Base-by-base conservation (phyloP, 1,284 basidiomycete species). In the Veloboletus limbatus region DNA sequence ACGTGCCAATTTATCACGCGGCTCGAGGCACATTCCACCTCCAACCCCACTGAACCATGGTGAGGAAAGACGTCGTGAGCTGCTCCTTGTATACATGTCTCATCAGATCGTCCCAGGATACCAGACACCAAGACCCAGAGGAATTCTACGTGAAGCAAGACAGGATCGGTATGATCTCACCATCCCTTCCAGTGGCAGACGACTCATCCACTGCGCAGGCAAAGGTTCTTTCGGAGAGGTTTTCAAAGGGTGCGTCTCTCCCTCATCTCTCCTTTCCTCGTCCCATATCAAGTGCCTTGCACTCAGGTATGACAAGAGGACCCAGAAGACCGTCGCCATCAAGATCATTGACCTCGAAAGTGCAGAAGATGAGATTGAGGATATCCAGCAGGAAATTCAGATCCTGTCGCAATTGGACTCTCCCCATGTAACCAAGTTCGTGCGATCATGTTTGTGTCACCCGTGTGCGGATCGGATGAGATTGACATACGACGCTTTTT, bases 341-440 rank as follows among this genome's bases (percentile, higher is more conserved):
- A 97, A 98, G 81, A 95, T 98, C 57, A 98, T 99, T 67, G 94
- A 99, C 73, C 81, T 99, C 28, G 96, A 99, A 70, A 93, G 91
- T 61, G 95, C 96, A 42, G 96, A 98, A 68, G 97, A 99, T 64
- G 97, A 99, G 74, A 97, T 99, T 66, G 95, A 97, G 68, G 96
- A 99, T 70, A 98, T 99, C 49, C 96, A 99, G 62, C 93, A 97
- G 67, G 97, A 99, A 69, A 99, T 99, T 52, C 91, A 96, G 68
- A 98, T 98, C 54, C 81, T 99, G 17, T 94, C 92, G n/a, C 96
- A 98, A 67, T 71, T 99, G 54, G 96, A 98, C 69, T 97, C 93
- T 38, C 85, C 90, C 30, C 88, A 90, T 71, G 95, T 99, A 49
- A 99, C 96, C 53, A 93, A 93, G 89, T 92, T 60, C 63, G 82